Percentiles rank a stretch among this genome's conserved stretches.
These are phyloP conservation scores for Trichophyton rubrum DNA, from an alignment of 2,329 filamentous ascomycete genomes.

Conservation along the genomic window DNA sequence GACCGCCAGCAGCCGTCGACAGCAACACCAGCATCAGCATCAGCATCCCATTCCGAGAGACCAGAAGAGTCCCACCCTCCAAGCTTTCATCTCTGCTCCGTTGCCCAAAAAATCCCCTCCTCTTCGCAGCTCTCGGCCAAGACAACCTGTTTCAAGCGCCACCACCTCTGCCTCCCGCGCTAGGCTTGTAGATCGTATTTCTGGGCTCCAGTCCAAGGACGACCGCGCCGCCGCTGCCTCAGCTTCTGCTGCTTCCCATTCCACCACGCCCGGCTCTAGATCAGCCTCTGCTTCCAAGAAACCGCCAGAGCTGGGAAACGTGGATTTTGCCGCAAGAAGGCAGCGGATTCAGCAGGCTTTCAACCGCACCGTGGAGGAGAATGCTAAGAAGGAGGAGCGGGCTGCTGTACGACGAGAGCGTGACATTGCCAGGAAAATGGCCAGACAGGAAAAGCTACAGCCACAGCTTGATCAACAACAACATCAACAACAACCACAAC, in stretches of 20 bases:
- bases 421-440: conserved; percentile 17
- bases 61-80: conserved; percentile 48
- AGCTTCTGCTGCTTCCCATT: no score
- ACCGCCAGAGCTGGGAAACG: conserved; percentile 55
- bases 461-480: no score
- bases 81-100: conserved; percentile 61
- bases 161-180: conserved; percentile 58
- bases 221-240: conserved; percentile 21
- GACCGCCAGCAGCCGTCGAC: not conserved
- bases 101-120: conserved; percentile 61
- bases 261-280: conserved; percentile 10
- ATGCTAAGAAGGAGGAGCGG: conserved; percentile 45
- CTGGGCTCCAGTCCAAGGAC: conserved; percentile 29
- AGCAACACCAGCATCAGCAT: not conserved
- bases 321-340: conserved; percentile 73
- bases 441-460: not conserved
- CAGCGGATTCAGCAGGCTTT: conserved; percentile 76
- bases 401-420: conserved; percentile 20
- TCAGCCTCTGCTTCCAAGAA: conserved; percentile 20
- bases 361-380: conserved; percentile 68
- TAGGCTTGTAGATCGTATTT: conserved; percentile 48
- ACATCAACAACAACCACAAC: no score
- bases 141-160: conserved; percentile 65
- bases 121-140: conserved; percentile 67
- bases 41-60: conserved; percentile 20